A percentile compares a stretch with the other conserved stretches of the same genome.
Conservation (phyloP, 441 rosid species). For the Melastoma candidum region DNA sequence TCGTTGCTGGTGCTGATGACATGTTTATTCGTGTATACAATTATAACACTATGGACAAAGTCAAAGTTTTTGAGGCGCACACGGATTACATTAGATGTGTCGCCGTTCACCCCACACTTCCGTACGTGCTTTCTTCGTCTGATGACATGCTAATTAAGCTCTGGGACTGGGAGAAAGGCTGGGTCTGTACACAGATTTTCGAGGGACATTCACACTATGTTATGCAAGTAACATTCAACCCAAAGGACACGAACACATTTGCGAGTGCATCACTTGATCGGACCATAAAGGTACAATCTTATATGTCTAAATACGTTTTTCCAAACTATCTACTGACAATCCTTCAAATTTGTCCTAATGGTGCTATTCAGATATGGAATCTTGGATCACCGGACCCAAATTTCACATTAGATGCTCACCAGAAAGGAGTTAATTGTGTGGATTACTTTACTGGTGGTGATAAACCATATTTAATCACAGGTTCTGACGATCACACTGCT, state of each 20-base stretch:
- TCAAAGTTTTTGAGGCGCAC: slow-evolving; percentile 13
- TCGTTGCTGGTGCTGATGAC: slow-evolving; percentile 13
- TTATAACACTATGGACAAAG: slow-evolving; percentile 11
- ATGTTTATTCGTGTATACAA: slow-evolving; percentile 8
- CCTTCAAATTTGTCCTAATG: background rate
- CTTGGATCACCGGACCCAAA: slow-evolving; percentile 1
- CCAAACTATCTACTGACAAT: background rate
- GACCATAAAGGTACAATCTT: slow-evolving; percentile 9
- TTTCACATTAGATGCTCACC: background rate
- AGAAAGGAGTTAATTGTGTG: slow-evolving; percentile 3
- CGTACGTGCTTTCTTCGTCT: slow-evolving; percentile 7
- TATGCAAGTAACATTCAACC: slow-evolving; percentile 12
- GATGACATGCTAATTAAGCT: slow-evolving; percentile 13
- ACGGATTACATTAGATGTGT: slow-evolving; percentile 15
- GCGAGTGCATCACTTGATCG: slow-evolving; percentile 16
- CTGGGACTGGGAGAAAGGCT: slow-evolving; percentile 18
- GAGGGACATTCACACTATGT: slow-evolving; percentile 19
- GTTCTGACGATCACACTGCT: slow-evolving; percentile 9
- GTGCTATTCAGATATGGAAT: slow-evolving; percentile 3
- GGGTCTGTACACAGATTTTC: slow-evolving; percentile 3
- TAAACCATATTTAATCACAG: background rate
- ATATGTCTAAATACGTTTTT: too few relatives aligned
- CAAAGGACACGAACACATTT: slow-evolving; percentile 3
- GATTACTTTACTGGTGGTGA: slow-evolving; percentile 6
- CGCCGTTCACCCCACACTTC: slow-evolving; percentile 9